Evolutionary conservation across 495 filamentous ascomycete genomes (phyloP), one percentile per base, ranked within the genome.

Genomic region (Sporormia fimetaria): DNA sequence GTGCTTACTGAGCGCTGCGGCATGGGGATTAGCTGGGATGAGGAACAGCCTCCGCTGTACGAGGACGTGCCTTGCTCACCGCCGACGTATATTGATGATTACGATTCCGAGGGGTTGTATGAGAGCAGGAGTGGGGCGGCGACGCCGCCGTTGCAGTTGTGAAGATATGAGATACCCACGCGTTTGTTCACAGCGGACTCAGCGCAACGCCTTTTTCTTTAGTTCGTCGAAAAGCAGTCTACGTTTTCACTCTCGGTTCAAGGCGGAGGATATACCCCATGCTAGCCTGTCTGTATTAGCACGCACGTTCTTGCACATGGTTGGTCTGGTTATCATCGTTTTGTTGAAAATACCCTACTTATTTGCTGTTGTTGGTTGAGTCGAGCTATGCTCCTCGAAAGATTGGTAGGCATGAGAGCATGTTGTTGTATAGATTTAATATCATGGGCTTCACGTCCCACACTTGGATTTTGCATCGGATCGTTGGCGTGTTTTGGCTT

Each of bases 21-120:
- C 2, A 67, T 96, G 37, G 90, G 90, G 2, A 88, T 99, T 55
- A 83, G 78, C 55, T 99, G 90, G 90, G 90, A 99, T 42, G 86
- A 94, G 61, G 90, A 99, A 63, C 75, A 80, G 59, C 90, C 90
- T 24, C 90, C 90, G 0, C 75, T 88, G 54, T 99, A 99, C 56
- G 82, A 90, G 63, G 83, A 96, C 56, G 86, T 99, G 20, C 87
- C 88, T 0, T 77, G 75, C 6, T 83, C 80, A 31, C 90, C 90
- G 22, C 90, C 90, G 0, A 71, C 71, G 2, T 96, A 98, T 55
- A 52, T 69, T 20, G 59, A 65, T 18, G 65, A 63, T 30, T 60
- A 51, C 41, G 53, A 56, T 30, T 10, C 39, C 15, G 35, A 29
- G 2, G 33, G 34, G n/a, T 18, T 52, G 11, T 45, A 49, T 11